Evolutionary conservation across 768 basidiomycete species (phyloP).

Genomic region (Flagelloscypha sp.): DNA sequence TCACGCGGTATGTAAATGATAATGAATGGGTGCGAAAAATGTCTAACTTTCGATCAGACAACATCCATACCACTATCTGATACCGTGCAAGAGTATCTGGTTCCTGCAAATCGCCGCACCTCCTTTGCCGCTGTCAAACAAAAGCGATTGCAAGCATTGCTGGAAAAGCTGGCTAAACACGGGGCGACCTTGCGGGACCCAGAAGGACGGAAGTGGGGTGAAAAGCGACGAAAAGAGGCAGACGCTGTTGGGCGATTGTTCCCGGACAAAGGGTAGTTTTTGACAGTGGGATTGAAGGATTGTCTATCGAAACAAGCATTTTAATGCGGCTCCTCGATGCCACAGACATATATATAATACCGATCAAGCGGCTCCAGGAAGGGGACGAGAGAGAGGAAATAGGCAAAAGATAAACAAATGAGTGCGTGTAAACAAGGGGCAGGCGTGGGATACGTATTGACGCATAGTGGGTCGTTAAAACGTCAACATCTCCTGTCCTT

Average conservation of each 20-base stretch:
- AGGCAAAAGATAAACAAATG: conserved; percentile 24
- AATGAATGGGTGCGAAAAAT: conserved; percentile 6
- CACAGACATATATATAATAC: no score
- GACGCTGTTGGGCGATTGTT: conserved; percentile 69
- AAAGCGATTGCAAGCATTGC: conserved; percentile 60
- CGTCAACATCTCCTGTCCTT: conserved; percentile 44
- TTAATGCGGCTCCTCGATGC: no score
- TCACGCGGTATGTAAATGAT: conserved; percentile 49
- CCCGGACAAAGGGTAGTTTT: conserved; percentile 56
- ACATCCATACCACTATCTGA: conserved; percentile 65
- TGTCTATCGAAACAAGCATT: no score
- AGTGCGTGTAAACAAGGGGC: conserved; percentile 30
- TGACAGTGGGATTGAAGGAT: not conserved
- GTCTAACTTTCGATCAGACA: conserved; percentile 35
- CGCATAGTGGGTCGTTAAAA: conserved; percentile 50
- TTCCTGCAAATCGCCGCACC: conserved; percentile 58
- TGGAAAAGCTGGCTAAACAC: conserved; percentile 72
- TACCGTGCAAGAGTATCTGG: conserved; percentile 71
- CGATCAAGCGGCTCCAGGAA: no score
- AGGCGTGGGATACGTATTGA: conserved; percentile 46
- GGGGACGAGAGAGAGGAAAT: conserved; percentile 18
- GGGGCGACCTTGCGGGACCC: conserved; percentile 56
- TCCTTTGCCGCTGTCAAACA: conserved; percentile 61
- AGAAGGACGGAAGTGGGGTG: conserved; percentile 54
- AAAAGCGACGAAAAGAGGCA: conserved; percentile 68